Percentiles rank a stretch among this genome's conserved stretches.
These are phyloP conservation scores for Suhomyces ambrosiae DNA, from an alignment of 1,139 yeast genomes.

Conservation along the genomic window DNA sequence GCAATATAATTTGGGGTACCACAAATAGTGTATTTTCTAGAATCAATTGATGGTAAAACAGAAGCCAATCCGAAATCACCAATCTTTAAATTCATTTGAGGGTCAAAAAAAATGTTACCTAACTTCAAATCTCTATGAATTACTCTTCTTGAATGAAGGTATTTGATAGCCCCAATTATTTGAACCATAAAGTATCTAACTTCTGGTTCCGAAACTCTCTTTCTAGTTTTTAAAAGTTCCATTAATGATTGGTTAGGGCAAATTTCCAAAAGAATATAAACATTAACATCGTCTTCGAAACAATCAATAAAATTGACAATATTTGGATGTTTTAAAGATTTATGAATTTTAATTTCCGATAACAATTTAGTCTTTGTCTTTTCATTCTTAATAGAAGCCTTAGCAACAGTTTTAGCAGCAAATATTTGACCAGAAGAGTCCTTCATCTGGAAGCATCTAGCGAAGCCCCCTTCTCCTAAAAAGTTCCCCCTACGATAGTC, in stretches of 20 bases:
- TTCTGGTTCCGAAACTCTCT: slow-evolving; percentile 84
- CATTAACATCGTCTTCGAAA: slow-evolving; percentile 92
- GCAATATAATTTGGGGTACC: slow-evolving; percentile 99
- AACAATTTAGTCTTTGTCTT: slow-evolving; percentile 87
- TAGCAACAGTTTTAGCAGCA: slow-evolving; percentile 98
- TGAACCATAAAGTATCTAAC: slow-evolving; percentile 89
- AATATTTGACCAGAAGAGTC: slow-evolving; percentile 83
- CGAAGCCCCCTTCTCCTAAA: slow-evolving; percentile 98
- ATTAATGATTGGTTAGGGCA: slow-evolving; percentile 92
- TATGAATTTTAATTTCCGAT: slow-evolving; percentile 94
- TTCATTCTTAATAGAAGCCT: slow-evolving; percentile 86
- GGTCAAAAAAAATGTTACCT: slow-evolving; percentile 92
- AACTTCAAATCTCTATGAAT: slow-evolving; percentile 93
- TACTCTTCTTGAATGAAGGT: slow-evolving; percentile 90
- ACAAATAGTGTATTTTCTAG: slow-evolving; percentile 88
- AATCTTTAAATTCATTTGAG: slow-evolving; percentile 86
- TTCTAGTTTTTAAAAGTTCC: slow-evolving; percentile 87
- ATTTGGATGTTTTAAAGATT: slow-evolving; percentile 84
- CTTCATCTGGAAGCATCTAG: slow-evolving; percentile 96
- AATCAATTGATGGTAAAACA: slow-evolving; percentile 64
- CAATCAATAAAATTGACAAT: slow-evolving; percentile 92
- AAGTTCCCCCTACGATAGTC: slow-evolving; percentile 90
- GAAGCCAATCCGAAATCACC: slow-evolving; percentile 98
- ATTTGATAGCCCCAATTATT: slow-evolving; percentile 89
- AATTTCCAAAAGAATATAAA: slow-evolving; percentile 87